Base-by-base conservation (phyloP, 2,329 filamentous ascomycete genomes). In the Rhynchosporium agropyri region DNA sequence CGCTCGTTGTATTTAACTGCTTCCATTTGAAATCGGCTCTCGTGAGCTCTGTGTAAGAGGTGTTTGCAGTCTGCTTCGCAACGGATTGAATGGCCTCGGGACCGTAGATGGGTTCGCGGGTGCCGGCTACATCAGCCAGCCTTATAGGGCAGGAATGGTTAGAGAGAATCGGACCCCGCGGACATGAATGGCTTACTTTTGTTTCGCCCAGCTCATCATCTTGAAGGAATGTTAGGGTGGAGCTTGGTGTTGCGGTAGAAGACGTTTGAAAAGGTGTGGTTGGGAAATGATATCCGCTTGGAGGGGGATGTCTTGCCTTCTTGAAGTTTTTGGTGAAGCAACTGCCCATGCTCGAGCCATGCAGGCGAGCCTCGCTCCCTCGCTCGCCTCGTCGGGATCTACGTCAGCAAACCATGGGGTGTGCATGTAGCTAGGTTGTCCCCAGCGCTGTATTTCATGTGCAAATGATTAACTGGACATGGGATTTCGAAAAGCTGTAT, bases 161-260 rank as follows among this genome's bases (percentile, higher is more conserved):
- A 61, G 63, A 62, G 60, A 70, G 65, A 66, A 57, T 61, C 57
- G 65, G 43, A 46, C 40, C 10, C 20, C n/a, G 62, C 62, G 53
- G 66, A 50, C 64, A 58, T 46, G 64, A 59, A 33, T 55, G 57
- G 80, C 90, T 79, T 82, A 95, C 92, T 89, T 87, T 79, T 94
- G 89, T 80, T 96, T 95, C 72, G 92, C 89, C 92, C 92, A 97
- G 82, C 92, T 95, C 82, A 96, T 93, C 88, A 91, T 95, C 77
- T 74, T 84, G 76, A 71, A 68, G 53, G 62, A 56, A 42, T 64
- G 56, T 65, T 46, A 36, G 48, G 57, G 53, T 61, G 40, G 63
- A 56, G 59, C 63, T 67, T 45, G 58, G 28, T 26, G 57, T 61
- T 28, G 48, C 40, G 61, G 49, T 36, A 46, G 58, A 20, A 26